A percentile compares a stretch with the other conserved stretches of the same genome.
Conservation (phyloP, 306 rosid genomes). For the Carpinus fangiana region DNA sequence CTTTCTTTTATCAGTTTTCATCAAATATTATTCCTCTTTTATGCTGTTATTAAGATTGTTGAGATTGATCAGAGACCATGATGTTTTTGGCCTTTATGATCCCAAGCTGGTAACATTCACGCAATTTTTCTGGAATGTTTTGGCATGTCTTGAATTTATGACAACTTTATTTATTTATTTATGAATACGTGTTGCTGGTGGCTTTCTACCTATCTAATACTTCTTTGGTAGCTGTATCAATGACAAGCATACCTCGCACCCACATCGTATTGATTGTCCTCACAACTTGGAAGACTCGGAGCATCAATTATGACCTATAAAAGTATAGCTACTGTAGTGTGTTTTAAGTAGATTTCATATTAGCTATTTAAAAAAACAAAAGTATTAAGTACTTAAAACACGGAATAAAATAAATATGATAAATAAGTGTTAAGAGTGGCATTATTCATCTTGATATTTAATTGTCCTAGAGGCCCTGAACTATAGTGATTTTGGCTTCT, state of each 20-base stretch:
- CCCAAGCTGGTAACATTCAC: background rate
- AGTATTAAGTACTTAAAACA: too few species aligned
- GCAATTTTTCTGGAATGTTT: background rate
- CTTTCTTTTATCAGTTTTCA: background rate
- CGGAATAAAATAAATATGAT: too few species aligned
- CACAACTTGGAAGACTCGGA: background rate
- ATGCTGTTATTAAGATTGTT: background rate
- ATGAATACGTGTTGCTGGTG: background rate
- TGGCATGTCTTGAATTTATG: background rate
- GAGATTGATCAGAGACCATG: background rate
- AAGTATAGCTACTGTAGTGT: background rate
- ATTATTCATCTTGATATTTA: too few species aligned
- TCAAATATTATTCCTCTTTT: background rate
- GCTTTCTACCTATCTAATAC: background rate
- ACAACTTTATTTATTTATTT: background rate
- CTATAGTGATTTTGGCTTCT: too few species aligned
- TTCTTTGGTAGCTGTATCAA: background rate
- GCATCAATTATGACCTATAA: background rate
- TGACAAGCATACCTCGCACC: background rate
- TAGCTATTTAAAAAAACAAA: too few species aligned
- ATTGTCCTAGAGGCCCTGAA: too few species aligned
- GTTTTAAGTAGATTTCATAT: too few species aligned
- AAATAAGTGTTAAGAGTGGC: too few species aligned
- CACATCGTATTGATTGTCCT: background rate
- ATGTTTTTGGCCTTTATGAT: background rate